Percentiles rank a stretch among this genome's conserved stretches.
phyloP scores from a whole-genome alignment of 345 rosid genomes.

The Litchi chinensis region DNA sequence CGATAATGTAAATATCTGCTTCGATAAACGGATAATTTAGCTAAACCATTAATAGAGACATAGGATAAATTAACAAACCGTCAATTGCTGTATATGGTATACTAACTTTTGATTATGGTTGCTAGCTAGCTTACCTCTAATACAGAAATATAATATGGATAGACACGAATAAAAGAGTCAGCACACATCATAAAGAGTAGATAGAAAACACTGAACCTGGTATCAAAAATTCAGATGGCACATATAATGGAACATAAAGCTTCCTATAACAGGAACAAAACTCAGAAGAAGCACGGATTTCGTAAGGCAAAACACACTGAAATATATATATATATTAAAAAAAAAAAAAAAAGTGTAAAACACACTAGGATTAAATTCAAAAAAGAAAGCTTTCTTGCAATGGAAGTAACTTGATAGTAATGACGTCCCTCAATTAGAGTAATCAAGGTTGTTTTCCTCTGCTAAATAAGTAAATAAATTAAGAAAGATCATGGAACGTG shows the following conservation, averaged over 20 bases:
- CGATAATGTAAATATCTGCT: no score
- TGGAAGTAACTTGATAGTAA: neutral
- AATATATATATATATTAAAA: no score
- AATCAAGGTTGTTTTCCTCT: neutral
- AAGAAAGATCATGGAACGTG: conserved; percentile 1
- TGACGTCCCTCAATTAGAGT: neutral
- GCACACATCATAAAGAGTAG: no score
- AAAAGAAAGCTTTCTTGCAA: neutral
- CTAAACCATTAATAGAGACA: no score
- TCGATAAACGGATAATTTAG: no score
- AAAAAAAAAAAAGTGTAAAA: no score
- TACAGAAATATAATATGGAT: neutral
- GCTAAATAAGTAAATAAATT: no score
- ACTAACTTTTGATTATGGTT: neutral
- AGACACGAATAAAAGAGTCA: no score
- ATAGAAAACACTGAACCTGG: neutral
- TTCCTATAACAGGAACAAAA: neutral
- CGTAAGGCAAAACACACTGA: neutral
- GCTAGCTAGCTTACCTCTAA: neutral
- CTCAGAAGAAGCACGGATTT: neutral
- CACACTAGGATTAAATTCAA: neutral
- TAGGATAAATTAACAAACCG: neutral
- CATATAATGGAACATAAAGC: neutral
- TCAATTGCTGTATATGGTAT: neutral
- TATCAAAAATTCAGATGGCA: no score